phyloP scores from a whole-genome alignment of 257 asterid genomes.

The Hygrophila difformis region DNA sequence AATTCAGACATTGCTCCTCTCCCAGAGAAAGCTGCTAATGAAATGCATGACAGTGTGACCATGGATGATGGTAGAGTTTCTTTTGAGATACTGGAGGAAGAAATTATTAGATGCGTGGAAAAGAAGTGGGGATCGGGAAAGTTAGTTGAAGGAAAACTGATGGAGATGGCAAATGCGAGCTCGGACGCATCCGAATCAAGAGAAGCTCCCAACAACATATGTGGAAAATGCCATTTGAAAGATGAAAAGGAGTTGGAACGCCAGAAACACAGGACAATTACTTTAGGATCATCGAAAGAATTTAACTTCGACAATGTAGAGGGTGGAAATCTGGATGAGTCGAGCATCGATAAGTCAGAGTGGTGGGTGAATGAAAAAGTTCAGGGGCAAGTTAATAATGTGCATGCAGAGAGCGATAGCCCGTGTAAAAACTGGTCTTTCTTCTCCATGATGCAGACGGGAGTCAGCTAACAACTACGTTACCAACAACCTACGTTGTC shows the following conservation, averaged over 20 bases:
- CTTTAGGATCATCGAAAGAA: slow-evolving; percentile 77
- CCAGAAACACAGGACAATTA: slow-evolving; percentile 45
- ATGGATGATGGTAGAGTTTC: slow-evolving; percentile 59
- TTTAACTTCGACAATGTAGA: slow-evolving; percentile 67
- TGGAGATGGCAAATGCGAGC: slow-evolving; percentile 14
- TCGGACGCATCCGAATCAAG: slow-evolving; percentile 13
- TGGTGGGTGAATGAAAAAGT: slow-evolving; percentile 68
- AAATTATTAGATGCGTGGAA: slow-evolving; percentile 55
- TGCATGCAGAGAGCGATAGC: slow-evolving; percentile 24
- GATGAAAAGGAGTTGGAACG: slow-evolving; percentile 30
- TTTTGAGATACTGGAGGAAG: slow-evolving; percentile 63
- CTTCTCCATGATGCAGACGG: slow-evolving; percentile 43
- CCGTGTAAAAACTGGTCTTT: slow-evolving; percentile 35
- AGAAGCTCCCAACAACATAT: slow-evolving; percentile 24
- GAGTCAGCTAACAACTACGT: too few species aligned
- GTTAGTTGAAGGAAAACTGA: slow-evolving; percentile 20
- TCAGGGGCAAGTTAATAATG: too few species aligned
- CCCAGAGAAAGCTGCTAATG: slow-evolving; percentile 23
- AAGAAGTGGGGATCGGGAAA: slow-evolving; percentile 29
- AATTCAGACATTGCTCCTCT: slow-evolving; percentile 36
- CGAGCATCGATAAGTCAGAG: slow-evolving; percentile 34
- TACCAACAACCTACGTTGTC: too few species aligned
- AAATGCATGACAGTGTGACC: slow-evolving; percentile 26
- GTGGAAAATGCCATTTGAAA: slow-evolving; percentile 24
- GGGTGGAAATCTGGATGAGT: slow-evolving; percentile 34